A percentile compares a stretch with the other conserved stretches of the same genome.
phyloP scores from a whole-genome alignment of 75 land plant species.

The Pinus albicaulis region DNA sequence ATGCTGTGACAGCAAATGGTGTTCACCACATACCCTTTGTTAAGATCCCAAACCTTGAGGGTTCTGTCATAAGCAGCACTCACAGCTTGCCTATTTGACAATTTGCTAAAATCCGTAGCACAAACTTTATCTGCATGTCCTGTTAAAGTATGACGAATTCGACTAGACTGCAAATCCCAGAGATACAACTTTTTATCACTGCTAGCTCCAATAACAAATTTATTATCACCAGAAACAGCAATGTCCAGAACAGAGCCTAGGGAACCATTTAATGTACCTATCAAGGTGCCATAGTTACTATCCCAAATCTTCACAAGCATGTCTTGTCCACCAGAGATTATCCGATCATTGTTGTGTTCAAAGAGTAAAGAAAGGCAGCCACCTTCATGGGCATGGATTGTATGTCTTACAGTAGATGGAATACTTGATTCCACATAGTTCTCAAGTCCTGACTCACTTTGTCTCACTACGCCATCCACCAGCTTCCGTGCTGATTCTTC shows the following conservation, averaged over 20 bases:
- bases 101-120: slow-evolving; percentile 78
- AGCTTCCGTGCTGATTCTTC: slow-evolving; percentile 80
- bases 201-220: slow-evolving; percentile 75
- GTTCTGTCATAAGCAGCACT: slow-evolving; percentile 91
- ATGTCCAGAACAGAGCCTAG: slow-evolving; percentile 88
- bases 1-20: slow-evolving; percentile 80
- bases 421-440: slow-evolving; percentile 51
- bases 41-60: slow-evolving; percentile 92
- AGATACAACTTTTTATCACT: slow-evolving; percentile 81
- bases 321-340: slow-evolving; percentile 90
- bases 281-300: slow-evolving; percentile 37
- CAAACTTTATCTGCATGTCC: slow-evolving; percentile 92
- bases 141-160: slow-evolving; percentile 84
- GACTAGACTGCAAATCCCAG: slow-evolving; percentile 78
- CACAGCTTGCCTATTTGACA: slow-evolving; percentile 53
- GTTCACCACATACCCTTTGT: slow-evolving; percentile 74
- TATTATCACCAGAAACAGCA: slow-evolving; percentile 73
- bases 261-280: slow-evolving; percentile 56
- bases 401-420: slow-evolving; percentile 58
- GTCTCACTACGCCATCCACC: slow-evolving; percentile 91
- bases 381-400: slow-evolving; percentile 78
- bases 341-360: slow-evolving; percentile 49
- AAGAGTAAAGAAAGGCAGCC: slow-evolving; percentile 71
- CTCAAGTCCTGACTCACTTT: slow-evolving; percentile 79
- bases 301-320: slow-evolving; percentile 80